Evolutionary conservation across 192 early-diverging fungal species (phyloP), one percentile per base, ranked within the genome.

Genomic region (Backusella circina): DNA sequence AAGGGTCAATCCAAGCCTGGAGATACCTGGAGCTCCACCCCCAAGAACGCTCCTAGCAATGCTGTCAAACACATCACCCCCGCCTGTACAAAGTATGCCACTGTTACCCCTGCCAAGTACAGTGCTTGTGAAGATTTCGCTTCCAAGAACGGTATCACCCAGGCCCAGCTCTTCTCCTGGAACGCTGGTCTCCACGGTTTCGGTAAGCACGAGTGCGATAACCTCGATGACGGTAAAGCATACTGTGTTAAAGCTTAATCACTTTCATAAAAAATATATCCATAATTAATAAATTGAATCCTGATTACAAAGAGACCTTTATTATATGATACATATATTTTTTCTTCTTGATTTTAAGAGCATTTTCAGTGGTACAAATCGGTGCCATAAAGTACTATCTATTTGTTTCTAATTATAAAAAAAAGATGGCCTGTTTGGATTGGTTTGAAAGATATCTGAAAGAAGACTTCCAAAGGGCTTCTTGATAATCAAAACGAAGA

Each of bases 161-260:
- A 67, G 8, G 54, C 51, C 51, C 38, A 80, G 0, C 71, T 80
- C 36, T 80, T 70, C 75, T 61, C 70, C 30, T 80, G 75, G 75
- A 80, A 80, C 75, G 65, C 67, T 10, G 75, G 67, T 18, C 71
- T 80, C 21, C 79, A 80, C 57, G 72, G 76, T 54, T 30, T 41
- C 35, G 79, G 67, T 51, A 51, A 39, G 23, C 79, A 80, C 39
- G 33, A 68, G 15, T 80, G 79, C 21, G 79, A 80, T 47, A 80
- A 80, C 75, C 70, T 80, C 33, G 79, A 80, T 33, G 72, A 67
- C 26, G 79, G 75, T 66, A 80, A 77, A 67, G 71, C 75, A 18
- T 80, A 80, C 67, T 80, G 79, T 72, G 72, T 80, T 47, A 70
- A 47, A 18, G 44, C 16, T 5, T 47, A 47, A 39, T n/a, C n/a